A percentile compares a stretch with the other conserved stretches of the same genome.
phyloP scores from a whole-genome alignment of 163 green algal genomes.

The Volvox carteri region DNA sequence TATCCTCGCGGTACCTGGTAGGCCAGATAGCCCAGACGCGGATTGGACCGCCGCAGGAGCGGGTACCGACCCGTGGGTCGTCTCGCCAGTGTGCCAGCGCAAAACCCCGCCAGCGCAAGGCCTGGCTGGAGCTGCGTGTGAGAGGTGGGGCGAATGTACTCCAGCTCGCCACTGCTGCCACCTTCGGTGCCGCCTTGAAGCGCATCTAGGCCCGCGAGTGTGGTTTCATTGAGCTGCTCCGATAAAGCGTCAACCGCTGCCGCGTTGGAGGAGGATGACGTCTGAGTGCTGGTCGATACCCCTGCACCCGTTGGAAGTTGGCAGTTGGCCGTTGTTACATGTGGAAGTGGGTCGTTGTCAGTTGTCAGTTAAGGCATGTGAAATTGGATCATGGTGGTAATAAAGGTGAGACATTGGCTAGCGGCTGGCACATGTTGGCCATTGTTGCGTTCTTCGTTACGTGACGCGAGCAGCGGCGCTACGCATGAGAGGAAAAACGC shows the following conservation, averaged over 20 bases:
- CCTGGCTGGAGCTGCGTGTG: slow-evolving; percentile 30
- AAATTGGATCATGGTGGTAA: too few species aligned
- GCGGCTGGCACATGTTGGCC: too few species aligned
- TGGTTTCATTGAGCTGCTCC: slow-evolving; percentile 46
- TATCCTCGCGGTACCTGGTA: too few species aligned
- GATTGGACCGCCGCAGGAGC: slow-evolving; percentile 55
- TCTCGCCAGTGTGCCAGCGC: slow-evolving; percentile 57
- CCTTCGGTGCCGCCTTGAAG: neutral
- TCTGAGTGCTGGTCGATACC: too few species aligned
- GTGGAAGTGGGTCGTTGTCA: too few species aligned
- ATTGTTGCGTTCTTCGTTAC: too few species aligned
- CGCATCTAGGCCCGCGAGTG: slow-evolving; percentile 20
- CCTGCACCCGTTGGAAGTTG: too few species aligned
- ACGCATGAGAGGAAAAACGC: too few species aligned
- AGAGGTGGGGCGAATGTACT: slow-evolving; percentile 34
- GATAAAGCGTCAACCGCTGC: slow-evolving; percentile 14
- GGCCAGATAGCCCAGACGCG: slow-evolving; percentile 57
- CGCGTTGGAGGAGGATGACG: neutral
- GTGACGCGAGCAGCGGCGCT: too few species aligned
- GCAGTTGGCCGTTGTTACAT: too few species aligned
- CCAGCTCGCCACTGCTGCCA: neutral
- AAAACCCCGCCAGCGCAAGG: slow-evolving; percentile 64
- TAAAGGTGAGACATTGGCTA: too few species aligned
- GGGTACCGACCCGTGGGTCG: slow-evolving; percentile 2
- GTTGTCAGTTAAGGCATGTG: too few species aligned